Evolutionary conservation across 805 yeast species (phyloP).

Genomic region (Ogataea zsoltii): DNA sequence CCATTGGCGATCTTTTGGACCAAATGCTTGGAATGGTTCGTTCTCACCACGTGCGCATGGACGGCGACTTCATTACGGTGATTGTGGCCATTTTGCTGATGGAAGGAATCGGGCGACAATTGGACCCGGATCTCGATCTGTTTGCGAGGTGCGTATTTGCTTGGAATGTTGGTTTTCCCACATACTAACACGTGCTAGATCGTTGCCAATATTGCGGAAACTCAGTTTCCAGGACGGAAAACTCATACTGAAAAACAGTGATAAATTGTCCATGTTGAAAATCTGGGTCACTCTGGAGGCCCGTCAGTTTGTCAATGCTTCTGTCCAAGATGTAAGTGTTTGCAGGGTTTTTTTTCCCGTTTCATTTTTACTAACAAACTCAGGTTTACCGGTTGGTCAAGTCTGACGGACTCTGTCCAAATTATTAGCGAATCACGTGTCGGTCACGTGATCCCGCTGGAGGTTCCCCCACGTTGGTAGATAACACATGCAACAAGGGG

Average conservation of each 20-base stretch:
- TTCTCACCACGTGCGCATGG: constrained; percentile 94
- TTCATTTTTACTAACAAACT: constrained; percentile 11
- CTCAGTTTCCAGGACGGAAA: constrained; percentile 73
- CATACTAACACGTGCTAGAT: constrained; percentile 43
- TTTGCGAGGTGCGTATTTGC: constrained; percentile 90
- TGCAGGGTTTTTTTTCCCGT: too few species aligned
- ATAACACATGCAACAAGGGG: not conserved
- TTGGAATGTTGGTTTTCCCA: constrained; percentile 39
- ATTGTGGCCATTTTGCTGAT: constrained; percentile 88
- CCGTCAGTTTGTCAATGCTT: constrained; percentile 80
- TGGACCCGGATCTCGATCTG: constrained; percentile 89
- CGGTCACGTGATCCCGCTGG: not conserved
- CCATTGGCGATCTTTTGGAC: constrained; percentile 87
- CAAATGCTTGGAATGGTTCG: constrained; percentile 90
- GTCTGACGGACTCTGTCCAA: constrained; percentile 67
- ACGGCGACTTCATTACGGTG: constrained; percentile 93
- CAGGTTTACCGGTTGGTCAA: constrained; percentile 55
- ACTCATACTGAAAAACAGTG: constrained; percentile 53
- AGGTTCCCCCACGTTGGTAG: not conserved
- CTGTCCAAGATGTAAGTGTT: constrained; percentile 73
- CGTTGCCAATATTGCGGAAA: constrained; percentile 82
- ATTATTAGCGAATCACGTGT: constrained; percentile 38
- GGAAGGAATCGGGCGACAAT: constrained; percentile 94
- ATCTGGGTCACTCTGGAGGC: constrained; percentile 92
- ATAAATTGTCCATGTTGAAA: constrained; percentile 77